Evolutionary conservation across 495 filamentous ascomycete species (phyloP).

Genomic region (Neurospora sp.): DNA sequence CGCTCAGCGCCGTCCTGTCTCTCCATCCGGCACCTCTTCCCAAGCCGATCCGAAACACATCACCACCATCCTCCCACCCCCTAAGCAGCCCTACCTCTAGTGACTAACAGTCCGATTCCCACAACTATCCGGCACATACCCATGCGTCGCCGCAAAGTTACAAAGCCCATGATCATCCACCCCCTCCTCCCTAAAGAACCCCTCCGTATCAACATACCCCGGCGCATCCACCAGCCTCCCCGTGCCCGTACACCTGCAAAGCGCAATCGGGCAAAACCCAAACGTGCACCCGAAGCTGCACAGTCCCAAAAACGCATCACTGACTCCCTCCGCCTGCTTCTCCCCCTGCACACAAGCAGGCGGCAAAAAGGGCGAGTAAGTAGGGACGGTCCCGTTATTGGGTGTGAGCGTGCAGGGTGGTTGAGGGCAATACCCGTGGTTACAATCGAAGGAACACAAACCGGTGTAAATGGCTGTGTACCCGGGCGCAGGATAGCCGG

Average conservation of each 20-base stretch:
- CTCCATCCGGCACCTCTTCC: no score
- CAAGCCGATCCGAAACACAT: background rate
- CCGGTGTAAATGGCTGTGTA: background rate
- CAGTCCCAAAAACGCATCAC: background rate
- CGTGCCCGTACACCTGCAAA: slow-evolving; percentile 2
- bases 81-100: no score
- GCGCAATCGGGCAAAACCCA: slow-evolving; percentile 5
- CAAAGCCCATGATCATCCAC: slow-evolving; percentile 2
- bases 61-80: no score
- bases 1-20: no score
- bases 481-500: background rate
- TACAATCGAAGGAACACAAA: slow-evolving; percentile 7
- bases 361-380: slow-evolving; percentile 4
- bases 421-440: slow-evolving; percentile 6
- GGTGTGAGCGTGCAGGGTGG: background rate
- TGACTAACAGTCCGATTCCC: background rate
- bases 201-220: background rate
- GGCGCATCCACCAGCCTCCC: background rate
- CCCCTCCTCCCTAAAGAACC: background rate
- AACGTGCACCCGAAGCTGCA: slow-evolving; percentile 8
- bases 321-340: background rate
- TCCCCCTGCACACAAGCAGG: background rate
- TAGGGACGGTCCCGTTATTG: background rate
- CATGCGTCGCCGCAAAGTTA: slow-evolving; percentile 1
- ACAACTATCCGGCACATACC: background rate